Percentiles rank a stretch among this genome's conserved stretches.
Conservation (phyloP, 78 protist species). For the Planoprotostelium fungivorum region DNA sequence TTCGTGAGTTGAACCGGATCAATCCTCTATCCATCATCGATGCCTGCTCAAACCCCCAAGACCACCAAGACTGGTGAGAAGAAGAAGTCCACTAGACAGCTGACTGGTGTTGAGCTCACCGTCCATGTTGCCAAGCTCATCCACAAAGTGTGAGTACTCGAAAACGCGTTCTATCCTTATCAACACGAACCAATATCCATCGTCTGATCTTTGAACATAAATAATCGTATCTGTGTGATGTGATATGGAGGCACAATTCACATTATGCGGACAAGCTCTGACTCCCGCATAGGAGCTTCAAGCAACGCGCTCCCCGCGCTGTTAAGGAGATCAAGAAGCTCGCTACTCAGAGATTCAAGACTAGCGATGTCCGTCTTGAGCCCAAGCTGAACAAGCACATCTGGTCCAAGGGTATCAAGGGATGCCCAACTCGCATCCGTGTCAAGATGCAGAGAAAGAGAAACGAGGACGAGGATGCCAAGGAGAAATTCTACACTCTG, state of each 20-base stretch:
- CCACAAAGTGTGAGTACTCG: background rate
- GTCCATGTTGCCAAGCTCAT: background rate
- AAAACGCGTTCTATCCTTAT: background rate
- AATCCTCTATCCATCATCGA: no score
- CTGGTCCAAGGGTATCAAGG: conserved; percentile 86
- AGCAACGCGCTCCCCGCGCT: conserved; percentile 91
- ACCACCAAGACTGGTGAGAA: no score
- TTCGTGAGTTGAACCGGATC: no score
- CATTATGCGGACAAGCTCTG: no score
- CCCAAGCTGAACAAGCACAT: conserved; percentile 77
- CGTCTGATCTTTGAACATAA: no score
- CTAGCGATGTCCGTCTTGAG: conserved; percentile 88
- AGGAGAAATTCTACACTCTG: conserved; percentile 83
- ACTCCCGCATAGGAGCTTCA: conserved; percentile 77
- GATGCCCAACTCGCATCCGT: conserved; percentile 87
- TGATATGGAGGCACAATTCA: background rate
- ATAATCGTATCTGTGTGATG: no score
- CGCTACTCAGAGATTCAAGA: conserved; percentile 82
- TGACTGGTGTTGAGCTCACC: background rate
- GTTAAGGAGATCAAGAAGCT: conserved; percentile 69
- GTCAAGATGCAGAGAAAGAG: conserved; percentile 81
- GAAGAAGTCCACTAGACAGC: background rate
- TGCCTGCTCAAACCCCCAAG: no score
- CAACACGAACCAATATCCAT: background rate
- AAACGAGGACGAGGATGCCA: conserved; percentile 91